Evolutionary conservation across 768 basidiomycete genomes (phyloP).

Genomic region (Boletus fagicola): DNA sequence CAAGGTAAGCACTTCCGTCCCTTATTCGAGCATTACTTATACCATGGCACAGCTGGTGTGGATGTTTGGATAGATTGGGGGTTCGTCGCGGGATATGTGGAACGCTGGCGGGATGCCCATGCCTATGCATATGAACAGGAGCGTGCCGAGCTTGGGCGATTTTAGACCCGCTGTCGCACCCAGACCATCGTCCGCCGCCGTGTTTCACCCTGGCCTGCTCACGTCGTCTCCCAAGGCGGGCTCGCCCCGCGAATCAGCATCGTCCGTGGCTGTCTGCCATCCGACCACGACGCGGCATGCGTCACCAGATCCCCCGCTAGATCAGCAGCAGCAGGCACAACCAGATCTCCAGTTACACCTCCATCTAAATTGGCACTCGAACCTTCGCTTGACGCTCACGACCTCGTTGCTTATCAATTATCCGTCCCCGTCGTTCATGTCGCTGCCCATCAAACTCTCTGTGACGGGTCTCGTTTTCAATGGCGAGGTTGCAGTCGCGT

Average conservation of each 20-base stretch:
- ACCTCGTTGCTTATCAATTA: slow-evolving; percentile 97
- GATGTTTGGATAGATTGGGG: too few species aligned
- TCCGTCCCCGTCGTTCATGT: slow-evolving; percentile 95
- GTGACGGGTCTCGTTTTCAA: slow-evolving; percentile 85
- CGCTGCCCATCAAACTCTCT: slow-evolving; percentile 90
- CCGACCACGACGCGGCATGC: slow-evolving; percentile 16
- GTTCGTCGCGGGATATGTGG: slow-evolving; percentile 51
- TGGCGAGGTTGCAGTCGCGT: slow-evolving; percentile 88
- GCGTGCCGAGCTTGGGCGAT: slow-evolving; percentile 40
- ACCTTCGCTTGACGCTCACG: slow-evolving; percentile 83
- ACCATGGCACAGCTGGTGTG: too few species aligned
- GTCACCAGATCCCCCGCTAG: slow-evolving; percentile 12
- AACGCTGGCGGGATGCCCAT: slow-evolving; percentile 24
- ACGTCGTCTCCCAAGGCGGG: slow-evolving; percentile 26
- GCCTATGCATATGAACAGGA: slow-evolving; percentile 22
- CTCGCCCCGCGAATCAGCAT: slow-evolving; percentile 11
- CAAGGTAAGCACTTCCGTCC: too few species aligned
- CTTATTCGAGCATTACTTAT: too few species aligned
- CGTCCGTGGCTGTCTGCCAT: slow-evolving; percentile 18
- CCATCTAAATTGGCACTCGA: slow-evolving; percentile 80
- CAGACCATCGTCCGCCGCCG: slow-evolving; percentile 16
- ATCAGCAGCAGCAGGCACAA: slow-evolving; percentile 30
- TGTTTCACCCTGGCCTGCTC: slow-evolving; percentile 37
- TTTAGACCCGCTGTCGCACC: slow-evolving; percentile 33
- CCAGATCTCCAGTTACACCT: slow-evolving; percentile 88